These are phyloP conservation scores for Podila horticola DNA, from an alignment of 192 early-diverging fungal species.

Conservation along the genomic window DNA sequence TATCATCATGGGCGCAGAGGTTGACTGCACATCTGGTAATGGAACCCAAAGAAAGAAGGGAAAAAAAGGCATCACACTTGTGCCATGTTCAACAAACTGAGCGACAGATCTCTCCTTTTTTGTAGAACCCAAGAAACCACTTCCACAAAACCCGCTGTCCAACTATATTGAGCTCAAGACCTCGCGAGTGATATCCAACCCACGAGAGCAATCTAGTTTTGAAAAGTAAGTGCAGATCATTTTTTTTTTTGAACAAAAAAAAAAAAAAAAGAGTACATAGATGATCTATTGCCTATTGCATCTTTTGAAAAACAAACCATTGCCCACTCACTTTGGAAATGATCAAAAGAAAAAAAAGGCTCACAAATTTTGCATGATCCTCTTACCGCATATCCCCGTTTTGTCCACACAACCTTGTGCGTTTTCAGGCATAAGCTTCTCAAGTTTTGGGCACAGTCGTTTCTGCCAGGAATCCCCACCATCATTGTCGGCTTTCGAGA, in stretches of 20 bases:
- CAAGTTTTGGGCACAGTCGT: constrained; percentile 95
- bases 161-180: constrained; percentile 90
- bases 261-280: background rate
- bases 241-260: too few species aligned
- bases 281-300: too few species aligned
- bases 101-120: background rate
- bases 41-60: background rate
- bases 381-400: too few species aligned
- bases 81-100: too few species aligned
- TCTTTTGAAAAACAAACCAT: too few species aligned
- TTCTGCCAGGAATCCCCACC: constrained; percentile 84
- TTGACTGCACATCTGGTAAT: constrained; percentile 82
- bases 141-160: constrained; percentile 58
- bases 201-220: constrained; percentile 62
- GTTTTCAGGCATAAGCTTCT: constrained; percentile 91
- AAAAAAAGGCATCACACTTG: too few species aligned
- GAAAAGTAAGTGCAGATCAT: constrained; percentile 60
- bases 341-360: background rate
- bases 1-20: constrained; percentile 91
- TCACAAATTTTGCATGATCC: constrained; percentile 1
- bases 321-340: too few species aligned
- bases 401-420: too few species aligned
- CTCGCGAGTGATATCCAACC: constrained; percentile 66
- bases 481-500: constrained; percentile 90
- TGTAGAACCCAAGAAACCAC: constrained; percentile 55